Evolutionary conservation across 345 rosid species (phyloP).

Genomic region (Aquilaria sinensis): DNA sequence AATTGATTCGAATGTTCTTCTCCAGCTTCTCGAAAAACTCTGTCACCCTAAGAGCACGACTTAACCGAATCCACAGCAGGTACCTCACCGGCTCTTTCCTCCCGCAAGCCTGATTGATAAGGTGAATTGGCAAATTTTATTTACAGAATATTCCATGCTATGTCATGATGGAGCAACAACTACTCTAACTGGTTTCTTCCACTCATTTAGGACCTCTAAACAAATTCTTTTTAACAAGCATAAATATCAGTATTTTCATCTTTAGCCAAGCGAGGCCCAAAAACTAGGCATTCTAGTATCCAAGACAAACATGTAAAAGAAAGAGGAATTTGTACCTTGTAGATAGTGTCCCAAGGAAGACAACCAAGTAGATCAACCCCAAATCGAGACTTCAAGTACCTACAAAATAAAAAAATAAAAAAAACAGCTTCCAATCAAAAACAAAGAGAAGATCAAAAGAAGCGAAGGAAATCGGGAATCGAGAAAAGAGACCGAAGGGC

Average conservation of each 20-base stretch:
- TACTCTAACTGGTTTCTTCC: not conserved
- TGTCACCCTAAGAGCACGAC: conserved; percentile 48
- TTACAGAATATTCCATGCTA: too few relatives aligned
- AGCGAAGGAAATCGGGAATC: not conserved
- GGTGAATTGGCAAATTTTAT: too few relatives aligned
- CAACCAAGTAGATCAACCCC: conserved; percentile 60
- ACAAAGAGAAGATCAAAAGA: not conserved
- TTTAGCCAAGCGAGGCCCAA: too few relatives aligned
- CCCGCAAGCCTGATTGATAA: conserved; percentile 40
- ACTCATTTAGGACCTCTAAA: not conserved
- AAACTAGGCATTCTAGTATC: too few relatives aligned
- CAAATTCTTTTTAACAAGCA: not conserved
- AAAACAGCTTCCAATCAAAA: not conserved
- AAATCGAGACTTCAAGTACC: conserved; percentile 76
- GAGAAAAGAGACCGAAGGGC: conserved; percentile 41
- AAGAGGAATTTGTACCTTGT: conserved; percentile 35
- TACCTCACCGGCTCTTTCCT: conserved; percentile 67
- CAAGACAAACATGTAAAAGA: too few relatives aligned
- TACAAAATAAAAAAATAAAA: conserved; percentile 3
- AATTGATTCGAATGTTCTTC: conserved; percentile 77
- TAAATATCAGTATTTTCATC: too few relatives aligned
- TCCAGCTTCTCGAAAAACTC: conserved; percentile 72
- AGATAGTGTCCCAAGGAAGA: conserved; percentile 83
- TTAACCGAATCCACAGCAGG: conserved; percentile 68
- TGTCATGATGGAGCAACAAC: too few relatives aligned